Conservation (phyloP, 2,329 filamentous ascomycete species). For the Cercospora citrullina region DNA sequence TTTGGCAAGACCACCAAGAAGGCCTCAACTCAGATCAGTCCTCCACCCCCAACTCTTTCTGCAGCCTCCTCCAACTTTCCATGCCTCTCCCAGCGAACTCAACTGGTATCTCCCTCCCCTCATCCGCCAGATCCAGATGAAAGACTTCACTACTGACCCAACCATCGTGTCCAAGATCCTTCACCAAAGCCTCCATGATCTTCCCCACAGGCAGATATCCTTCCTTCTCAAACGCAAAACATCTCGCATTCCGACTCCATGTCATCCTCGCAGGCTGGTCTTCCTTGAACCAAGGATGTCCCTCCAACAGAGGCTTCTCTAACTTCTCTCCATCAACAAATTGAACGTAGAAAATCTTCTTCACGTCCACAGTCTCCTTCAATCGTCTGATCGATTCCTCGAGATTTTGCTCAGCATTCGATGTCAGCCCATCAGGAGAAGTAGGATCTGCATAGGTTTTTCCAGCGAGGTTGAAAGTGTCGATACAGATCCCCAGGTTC, state of each 20-base stretch:
- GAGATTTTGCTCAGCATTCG: conserved; percentile 57
- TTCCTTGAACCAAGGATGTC: conserved; percentile 59
- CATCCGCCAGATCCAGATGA: conserved; percentile 38
- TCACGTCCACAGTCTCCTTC: conserved; percentile 55
- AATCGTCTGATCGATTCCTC: conserved; percentile 56
- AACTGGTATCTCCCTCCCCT: conserved; percentile 15
- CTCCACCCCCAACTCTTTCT: conserved; percentile 6
- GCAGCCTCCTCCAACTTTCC: conserved; percentile 16
- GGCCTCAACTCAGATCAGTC: not conserved
- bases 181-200: conserved; percentile 61
- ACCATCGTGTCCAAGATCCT: conserved; percentile 63
- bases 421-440: conserved; percentile 51
- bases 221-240: conserved; percentile 63
- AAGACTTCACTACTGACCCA: conserved; percentile 74
- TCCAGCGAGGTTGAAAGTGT: conserved; percentile 76
- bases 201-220: conserved; percentile 65
- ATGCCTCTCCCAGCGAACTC: conserved; percentile 11
- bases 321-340: conserved; percentile 71
- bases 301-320: conserved; percentile 54
- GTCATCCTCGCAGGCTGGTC: conserved; percentile 67
- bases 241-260: conserved; percentile 74
- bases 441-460: conserved; percentile 69
- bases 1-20: too few relatives aligned
- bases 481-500: conserved; percentile 75
- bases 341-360: conserved; percentile 73